Base-by-base conservation (phyloP, 148 eudicot genomes). In the Persicaria tinctoria region DNA sequence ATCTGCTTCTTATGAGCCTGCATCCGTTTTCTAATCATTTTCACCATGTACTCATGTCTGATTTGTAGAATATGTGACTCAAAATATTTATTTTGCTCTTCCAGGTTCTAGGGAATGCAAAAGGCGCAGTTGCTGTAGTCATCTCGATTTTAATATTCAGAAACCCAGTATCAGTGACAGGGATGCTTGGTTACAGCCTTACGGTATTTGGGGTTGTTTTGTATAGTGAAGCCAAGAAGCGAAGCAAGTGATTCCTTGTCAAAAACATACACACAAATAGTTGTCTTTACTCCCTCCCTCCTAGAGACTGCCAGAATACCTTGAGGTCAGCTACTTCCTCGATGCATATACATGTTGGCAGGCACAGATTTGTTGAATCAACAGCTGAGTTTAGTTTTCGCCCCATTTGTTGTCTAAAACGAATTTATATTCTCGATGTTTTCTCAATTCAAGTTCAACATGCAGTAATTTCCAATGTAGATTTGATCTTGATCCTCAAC, bases 81-180 rank as follows among this genome's bases (percentile, higher is more conserved):
- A 48, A 45, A 10, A 63, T 23, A 27, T 63, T 44, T 70, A n/a
- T 17, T 10, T 59, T 59, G 74, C 55, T 46, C 41, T 66, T 75
- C 6, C 64, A 59, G 68, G 66, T 74, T 54, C 83, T 85, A 20
- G 88, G 88, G 73, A 85, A 85, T 73, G 88, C 88, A 14, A 85
- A 83, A 79, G 88, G 88, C 3, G 88, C 84, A 38, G 86, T 85
- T 72, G 86, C 88, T 16, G 88, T 85, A 76, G 86, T 85, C 17
- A 64, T 85, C 80, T 85, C 88, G 16, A 83, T 85, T 46, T 74
- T 83, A 68, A 85, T 85, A 76, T 85, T 85, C 68, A 83, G 56
- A 60, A 85, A 85, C 71, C 88, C 86, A 0, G 86, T 85, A 18
- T 83, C 88, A 57, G 78, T 79, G 51, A 80, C 86, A 4, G 88